Base-by-base conservation (phyloP, 306 rosid genomes). In the Cajanus cajan region DNA sequence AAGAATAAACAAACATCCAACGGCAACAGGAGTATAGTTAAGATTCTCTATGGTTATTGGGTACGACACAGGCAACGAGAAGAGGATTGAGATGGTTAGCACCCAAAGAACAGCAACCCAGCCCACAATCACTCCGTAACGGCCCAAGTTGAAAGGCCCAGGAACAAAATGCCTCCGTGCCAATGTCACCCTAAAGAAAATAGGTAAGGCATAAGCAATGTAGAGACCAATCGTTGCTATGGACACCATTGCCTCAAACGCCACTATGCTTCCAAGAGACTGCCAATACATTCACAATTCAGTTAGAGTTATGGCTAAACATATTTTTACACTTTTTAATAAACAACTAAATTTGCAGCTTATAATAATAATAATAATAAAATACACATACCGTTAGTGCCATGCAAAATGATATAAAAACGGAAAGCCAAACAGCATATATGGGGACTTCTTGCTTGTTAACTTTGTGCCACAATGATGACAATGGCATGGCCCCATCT, bases 401-500 rank as follows among this genome's bases (percentile, higher is more conserved):
- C 99, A 93, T 93, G 80, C 96, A 90, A 74, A 95, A 95, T 37
- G 99, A 89, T 80, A 93, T 71, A 7, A 78, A 14, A 62, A 84
- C 96, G 7, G 99, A 95, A 47, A 95, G 89, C 99, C 97, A 95
- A 67, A 95, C 99, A 8, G 99, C 94, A 67, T 91, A 82, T 55
- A 91, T 71, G 66, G 98, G 99, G 71, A 95, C 93, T 50, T 95
- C 98, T 4, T 90, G 91, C 81, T 73, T 82, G 86, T 91, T 89
- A 58, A 95, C 99, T 89, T 86, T 78, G 78, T 91, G 99, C 98
- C 99, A 91, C 61, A 87, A 61, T 0, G 96, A 86, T 22, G 99
- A 95, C 45, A 91, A 83, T 65, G 99, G 99, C 99, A 95, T 91
- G 71, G 99, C 98, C 68, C 98, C 99, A 62, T 95, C 99, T 82